These are phyloP conservation scores for Trichoderma cornu-damae DNA, from an alignment of 2,329 filamentous ascomycete species.

Conservation along the genomic window DNA sequence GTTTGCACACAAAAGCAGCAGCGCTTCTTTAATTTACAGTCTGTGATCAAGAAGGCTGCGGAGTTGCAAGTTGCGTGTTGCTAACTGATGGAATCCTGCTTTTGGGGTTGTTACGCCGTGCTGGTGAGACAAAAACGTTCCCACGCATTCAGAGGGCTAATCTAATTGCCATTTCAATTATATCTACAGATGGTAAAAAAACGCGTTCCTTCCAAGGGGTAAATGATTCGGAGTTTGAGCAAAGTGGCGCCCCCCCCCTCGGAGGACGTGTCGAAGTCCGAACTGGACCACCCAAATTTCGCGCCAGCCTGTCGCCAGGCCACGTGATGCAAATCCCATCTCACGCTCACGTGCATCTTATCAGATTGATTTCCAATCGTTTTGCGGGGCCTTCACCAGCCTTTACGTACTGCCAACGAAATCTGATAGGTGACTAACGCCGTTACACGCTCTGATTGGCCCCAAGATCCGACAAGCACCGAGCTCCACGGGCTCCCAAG, in stretches of 20 bases:
- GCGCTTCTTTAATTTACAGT: too few relatives aligned
- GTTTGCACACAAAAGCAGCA: too few relatives aligned
- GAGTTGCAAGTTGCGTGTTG: too few relatives aligned
- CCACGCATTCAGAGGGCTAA: too few relatives aligned
- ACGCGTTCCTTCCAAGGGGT: background rate
- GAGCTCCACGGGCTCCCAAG: constrained; percentile 8
- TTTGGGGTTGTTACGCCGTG: too few relatives aligned
- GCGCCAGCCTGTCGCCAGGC: constrained; percentile 7
- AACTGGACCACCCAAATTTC: background rate
- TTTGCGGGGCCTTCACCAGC: background rate
- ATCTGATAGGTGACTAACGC: constrained; percentile 20
- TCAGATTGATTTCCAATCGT: constrained; percentile 16
- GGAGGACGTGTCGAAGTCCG: constrained; percentile 13
- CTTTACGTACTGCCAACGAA: constrained; percentile 1
- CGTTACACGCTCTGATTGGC: background rate
- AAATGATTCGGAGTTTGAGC: background rate
- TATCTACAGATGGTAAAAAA: too few relatives aligned
- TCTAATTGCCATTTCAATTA: too few relatives aligned
- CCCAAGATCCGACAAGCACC: constrained; percentile 12
- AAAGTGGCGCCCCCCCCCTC: background rate
- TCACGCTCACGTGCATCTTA: constrained; percentile 19
- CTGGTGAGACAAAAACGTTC: too few relatives aligned
- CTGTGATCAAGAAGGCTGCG: too few relatives aligned
- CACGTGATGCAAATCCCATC: constrained; percentile 13
- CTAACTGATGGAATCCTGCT: too few relatives aligned